A percentile compares a stretch with the other conserved stretches of the same genome.
Conservation (phyloP, 2,329 filamentous ascomycete genomes). For the Xylariomycetidae sp. region DNA sequence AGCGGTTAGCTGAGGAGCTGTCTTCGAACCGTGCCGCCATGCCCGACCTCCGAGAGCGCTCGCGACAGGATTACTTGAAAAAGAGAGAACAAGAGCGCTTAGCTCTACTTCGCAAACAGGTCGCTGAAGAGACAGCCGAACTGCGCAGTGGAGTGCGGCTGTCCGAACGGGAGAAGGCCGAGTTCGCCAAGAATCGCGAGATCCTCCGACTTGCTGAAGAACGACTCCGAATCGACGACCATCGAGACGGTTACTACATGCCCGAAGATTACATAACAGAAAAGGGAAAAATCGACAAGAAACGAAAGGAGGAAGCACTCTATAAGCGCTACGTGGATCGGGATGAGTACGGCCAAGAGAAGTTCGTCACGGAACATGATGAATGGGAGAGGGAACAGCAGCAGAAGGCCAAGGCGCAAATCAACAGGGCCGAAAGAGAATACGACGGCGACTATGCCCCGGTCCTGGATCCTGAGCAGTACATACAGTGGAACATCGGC, state of each 20-base stretch:
- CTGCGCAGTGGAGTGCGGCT: constrained; percentile 68
- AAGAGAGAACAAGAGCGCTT: constrained; percentile 86
- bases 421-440: constrained; percentile 65
- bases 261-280: constrained; percentile 95
- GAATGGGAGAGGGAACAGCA: constrained; percentile 93
- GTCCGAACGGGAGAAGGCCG: constrained; percentile 72
- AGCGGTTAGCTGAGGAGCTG: constrained; percentile 61
- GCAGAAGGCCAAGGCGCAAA: constrained; percentile 80
- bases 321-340: constrained; percentile 86
- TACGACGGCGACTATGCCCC: constrained; percentile 85
- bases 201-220: constrained; percentile 77
- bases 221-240: constrained; percentile 79
- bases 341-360: constrained; percentile 82
- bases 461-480: constrained; percentile 84
- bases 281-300: constrained; percentile 80
- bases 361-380: constrained; percentile 87
- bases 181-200: constrained; percentile 86
- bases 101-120: constrained; percentile 81
- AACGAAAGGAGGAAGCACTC: constrained; percentile 81
- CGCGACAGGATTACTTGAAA: constrained; percentile 86
- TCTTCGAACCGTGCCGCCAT: constrained; percentile 65
- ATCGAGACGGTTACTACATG: constrained; percentile 85
- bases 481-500: constrained; percentile 78
- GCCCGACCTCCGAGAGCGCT: constrained; percentile 73
- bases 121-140: constrained; percentile 81